phyloP scores from a whole-genome alignment of 345 rosid species.

The Theobroma cacao region DNA sequence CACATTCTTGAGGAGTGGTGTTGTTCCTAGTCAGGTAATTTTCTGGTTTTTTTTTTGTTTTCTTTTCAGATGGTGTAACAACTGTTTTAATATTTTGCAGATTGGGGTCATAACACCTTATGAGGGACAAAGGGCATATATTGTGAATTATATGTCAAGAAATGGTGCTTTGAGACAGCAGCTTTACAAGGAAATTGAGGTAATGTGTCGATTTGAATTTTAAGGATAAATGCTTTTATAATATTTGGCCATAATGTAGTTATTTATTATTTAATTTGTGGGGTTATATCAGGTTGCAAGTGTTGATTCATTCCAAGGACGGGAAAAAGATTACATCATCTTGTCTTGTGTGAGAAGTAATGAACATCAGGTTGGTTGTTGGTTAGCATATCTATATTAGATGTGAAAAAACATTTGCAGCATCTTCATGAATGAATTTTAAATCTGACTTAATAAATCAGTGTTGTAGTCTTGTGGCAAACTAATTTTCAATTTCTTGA shows the following conservation, averaged over 20 bases:
- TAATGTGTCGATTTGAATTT: conserved; percentile 19
- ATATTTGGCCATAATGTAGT: neutral
- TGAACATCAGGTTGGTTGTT: conserved; percentile 96
- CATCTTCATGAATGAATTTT: neutral
- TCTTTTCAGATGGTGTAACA: conserved; percentile 1
- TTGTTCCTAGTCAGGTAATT: conserved; percentile 88
- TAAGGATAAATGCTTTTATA: conserved; percentile 4
- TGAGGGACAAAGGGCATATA: conserved; percentile 98
- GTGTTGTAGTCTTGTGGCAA: neutral
- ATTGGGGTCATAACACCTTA: conserved; percentile 99
- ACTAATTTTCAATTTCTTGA: neutral
- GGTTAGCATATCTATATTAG: conserved; percentile 15
- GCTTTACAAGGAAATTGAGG: conserved; percentile 99
- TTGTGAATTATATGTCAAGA: conserved; percentile 97
- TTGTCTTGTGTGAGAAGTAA: conserved; percentile 99
- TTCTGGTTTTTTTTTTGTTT: neutral
- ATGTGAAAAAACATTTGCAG: neutral
- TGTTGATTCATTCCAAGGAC: conserved; percentile 99
- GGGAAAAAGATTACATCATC: conserved; percentile 98
- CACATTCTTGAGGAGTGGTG: conserved; percentile 96
- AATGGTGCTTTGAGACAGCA: conserved; percentile 98
- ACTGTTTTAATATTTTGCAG: conserved; percentile 33
- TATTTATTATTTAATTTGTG: conserved; percentile 15
- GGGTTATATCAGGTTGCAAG: conserved; percentile 69
- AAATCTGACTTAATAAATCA: neutral